Percentiles rank a stretch among this genome's conserved stretches.
These are phyloP conservation scores for Cutaneotrichosporon cutaneum DNA, from an alignment of 1,284 basidiomycete genomes.

Conservation along the genomic window DNA sequence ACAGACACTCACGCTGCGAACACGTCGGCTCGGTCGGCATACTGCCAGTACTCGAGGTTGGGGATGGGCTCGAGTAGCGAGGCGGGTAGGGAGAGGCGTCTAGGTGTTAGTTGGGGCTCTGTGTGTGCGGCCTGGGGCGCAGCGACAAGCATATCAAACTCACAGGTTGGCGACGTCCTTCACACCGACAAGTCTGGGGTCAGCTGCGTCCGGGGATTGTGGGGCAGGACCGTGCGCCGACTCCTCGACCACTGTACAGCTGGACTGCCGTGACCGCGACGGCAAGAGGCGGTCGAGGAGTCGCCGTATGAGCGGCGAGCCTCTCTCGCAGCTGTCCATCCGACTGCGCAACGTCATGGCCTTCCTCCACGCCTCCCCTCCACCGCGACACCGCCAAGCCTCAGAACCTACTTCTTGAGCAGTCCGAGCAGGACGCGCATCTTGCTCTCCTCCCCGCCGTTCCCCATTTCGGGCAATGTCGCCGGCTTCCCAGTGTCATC, in stretches of 20 bases:
- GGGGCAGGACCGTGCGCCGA: no score
- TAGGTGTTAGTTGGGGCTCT: constrained; percentile 3
- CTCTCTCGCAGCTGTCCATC: not conserved
- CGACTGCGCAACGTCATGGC: not conserved
- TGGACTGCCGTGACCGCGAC: no score
- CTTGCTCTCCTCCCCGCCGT: constrained; percentile 79
- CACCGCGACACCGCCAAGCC: not conserved
- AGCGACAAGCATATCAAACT: constrained; percentile 30
- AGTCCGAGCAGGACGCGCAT: constrained; percentile 85
- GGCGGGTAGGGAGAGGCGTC: constrained; percentile 72
- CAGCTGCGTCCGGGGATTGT: constrained; percentile 2
- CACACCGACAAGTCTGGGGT: constrained; percentile 58
- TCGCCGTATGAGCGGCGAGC: no score
- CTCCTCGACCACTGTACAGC: no score
- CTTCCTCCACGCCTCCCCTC: not conserved
- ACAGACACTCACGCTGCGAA: constrained; percentile 70
- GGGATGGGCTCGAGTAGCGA: constrained; percentile 87
- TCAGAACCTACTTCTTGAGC: constrained; percentile 71
- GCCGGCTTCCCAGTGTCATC: constrained; percentile 55
- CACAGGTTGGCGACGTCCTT: constrained; percentile 90
- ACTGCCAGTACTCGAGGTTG: constrained; percentile 94
- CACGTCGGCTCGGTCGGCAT: constrained; percentile 87
- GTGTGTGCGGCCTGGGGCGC: constrained; percentile 20
- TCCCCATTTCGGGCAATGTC: constrained; percentile 70
- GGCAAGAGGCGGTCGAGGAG: no score